These are phyloP conservation scores for Colletotrichum plurivorum DNA, from an alignment of 2,329 filamentous ascomycete genomes.

Conservation along the genomic window DNA sequence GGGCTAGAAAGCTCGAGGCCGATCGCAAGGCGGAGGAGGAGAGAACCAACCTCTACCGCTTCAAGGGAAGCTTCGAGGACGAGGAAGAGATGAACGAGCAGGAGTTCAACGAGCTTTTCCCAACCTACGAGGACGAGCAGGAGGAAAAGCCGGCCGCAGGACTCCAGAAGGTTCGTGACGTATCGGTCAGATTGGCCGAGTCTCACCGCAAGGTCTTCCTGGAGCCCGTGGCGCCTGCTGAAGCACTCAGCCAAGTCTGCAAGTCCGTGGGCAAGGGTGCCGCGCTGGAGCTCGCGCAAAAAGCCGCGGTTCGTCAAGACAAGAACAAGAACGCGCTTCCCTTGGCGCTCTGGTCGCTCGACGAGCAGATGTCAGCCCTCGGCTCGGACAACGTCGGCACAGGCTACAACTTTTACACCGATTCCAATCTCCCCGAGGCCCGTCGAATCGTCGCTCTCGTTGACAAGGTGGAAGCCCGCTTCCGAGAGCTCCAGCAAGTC, in stretches of 20 bases:
- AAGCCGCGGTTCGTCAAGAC: constrained; percentile 47
- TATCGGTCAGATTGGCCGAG: constrained; percentile 73
- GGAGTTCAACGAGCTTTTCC: constrained; percentile 87
- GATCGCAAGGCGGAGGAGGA: constrained; percentile 83
- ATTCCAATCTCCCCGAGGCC: constrained; percentile 82
- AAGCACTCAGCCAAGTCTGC: constrained; percentile 61
- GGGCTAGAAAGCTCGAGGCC: constrained; percentile 81
- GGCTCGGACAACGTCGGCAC: constrained; percentile 52
- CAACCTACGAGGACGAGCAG: constrained; percentile 75
- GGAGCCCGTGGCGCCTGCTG: constrained; percentile 54
- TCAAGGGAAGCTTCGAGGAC: constrained; percentile 82
- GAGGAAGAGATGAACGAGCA: constrained; percentile 81
- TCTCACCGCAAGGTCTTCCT: constrained; percentile 71
- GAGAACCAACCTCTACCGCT: constrained; percentile 85
- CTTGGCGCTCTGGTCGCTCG: constrained; percentile 74
- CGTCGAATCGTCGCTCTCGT: constrained; percentile 80
- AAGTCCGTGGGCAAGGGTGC: constrained; percentile 58
- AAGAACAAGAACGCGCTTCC: constrained; percentile 73
- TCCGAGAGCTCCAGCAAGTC: constrained; percentile 77
- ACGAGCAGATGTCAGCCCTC: constrained; percentile 68
- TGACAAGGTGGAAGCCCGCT: constrained; percentile 78
- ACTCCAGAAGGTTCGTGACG: constrained; percentile 62
- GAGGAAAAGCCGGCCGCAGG: constrained; percentile 51
- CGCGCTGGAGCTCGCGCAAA: constrained; percentile 46
- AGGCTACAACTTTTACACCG: constrained; percentile 90